A percentile compares a stretch with the other conserved stretches of the same genome.
phyloP scores from a whole-genome alignment of 2,329 filamentous ascomycete species.

The Epichloe gansuensis region DNA sequence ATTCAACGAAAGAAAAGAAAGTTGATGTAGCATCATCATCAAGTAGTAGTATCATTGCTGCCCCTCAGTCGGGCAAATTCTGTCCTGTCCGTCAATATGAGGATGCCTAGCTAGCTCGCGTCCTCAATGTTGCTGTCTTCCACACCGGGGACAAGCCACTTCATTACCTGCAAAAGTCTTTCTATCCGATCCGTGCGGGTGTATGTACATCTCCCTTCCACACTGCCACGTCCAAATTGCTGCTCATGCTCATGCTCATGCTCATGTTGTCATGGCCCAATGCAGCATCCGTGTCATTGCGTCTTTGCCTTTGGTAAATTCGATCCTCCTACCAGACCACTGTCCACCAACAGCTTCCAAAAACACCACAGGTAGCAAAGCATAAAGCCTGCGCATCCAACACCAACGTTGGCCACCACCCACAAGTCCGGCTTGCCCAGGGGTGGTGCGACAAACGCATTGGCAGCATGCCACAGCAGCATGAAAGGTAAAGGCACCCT shows the following conservation, averaged over 20 bases:
- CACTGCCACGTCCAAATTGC: too few species aligned
- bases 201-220: background rate
- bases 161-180: too few species aligned
- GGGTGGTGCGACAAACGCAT: conserved; percentile 58
- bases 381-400: conserved; percentile 76
- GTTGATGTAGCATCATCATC: too few species aligned
- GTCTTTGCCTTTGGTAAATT: conserved; percentile 24
- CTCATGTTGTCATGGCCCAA: background rate
- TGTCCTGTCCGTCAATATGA: too few species aligned
- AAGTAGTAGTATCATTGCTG: too few species aligned
- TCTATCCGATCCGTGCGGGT: too few species aligned
- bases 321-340: conserved; percentile 33
- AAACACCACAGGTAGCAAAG: conserved; percentile 89
- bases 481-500: conserved; percentile 65
- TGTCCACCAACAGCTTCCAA: conserved; percentile 51
- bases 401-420: conserved; percentile 79
- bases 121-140: too few species aligned
- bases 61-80: too few species aligned
- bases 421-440: conserved; percentile 78
- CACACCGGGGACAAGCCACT: too few species aligned
- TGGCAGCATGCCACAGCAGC: conserved; percentile 68
- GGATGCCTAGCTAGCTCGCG: too few species aligned
- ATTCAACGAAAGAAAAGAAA: too few species aligned
- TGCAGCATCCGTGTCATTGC: conserved; percentile 12
- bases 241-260: background rate